Percentiles rank a stretch among this genome's conserved stretches.
phyloP scores from a whole-genome alignment of 352 stramenopile genomes.

The Phytophthora quininea region DNA sequence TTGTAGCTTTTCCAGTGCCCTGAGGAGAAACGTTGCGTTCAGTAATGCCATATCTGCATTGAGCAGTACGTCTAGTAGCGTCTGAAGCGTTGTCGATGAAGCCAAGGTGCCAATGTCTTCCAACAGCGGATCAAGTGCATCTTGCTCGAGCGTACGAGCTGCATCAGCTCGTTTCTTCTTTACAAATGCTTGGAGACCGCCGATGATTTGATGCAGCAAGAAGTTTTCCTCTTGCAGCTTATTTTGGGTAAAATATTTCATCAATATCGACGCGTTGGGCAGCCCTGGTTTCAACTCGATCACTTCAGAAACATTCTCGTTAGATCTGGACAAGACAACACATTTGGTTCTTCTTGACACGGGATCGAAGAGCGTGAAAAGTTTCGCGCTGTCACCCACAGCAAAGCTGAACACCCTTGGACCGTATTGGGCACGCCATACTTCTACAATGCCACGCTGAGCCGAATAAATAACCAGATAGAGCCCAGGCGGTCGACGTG shows the following conservation, averaged over 20 bases:
- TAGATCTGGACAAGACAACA: constrained; percentile 50
- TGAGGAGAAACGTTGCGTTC: constrained; percentile 62
- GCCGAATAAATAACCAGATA: constrained; percentile 89
- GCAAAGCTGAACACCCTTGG: constrained; percentile 77
- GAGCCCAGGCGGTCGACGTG: constrained; percentile 49
- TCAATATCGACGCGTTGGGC: constrained; percentile 64
- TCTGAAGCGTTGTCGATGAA: constrained; percentile 69
- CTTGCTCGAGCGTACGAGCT: constrained; percentile 52
- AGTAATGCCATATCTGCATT: constrained; percentile 64
- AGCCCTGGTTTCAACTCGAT: constrained; percentile 64
- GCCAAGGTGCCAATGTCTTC: constrained; percentile 70
- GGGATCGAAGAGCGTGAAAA: constrained; percentile 67
- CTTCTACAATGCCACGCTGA: constrained; percentile 81
- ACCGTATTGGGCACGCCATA: constrained; percentile 81
- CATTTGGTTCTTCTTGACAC: constrained; percentile 49
- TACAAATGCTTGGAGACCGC: constrained; percentile 69
- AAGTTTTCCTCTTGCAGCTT: constrained; percentile 90
- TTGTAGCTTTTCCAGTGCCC: constrained; percentile 67
- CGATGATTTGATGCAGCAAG: constrained; percentile 80
- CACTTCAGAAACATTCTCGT: constrained; percentile 47
- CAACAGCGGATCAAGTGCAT: constrained; percentile 56
- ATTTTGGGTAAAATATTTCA: constrained; percentile 89
- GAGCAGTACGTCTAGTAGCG: constrained; percentile 75
- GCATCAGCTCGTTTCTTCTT: constrained; percentile 61
- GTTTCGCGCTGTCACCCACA: constrained; percentile 63